These are phyloP conservation scores for Saturnispora silvae DNA, from an alignment of 805 yeast species.

Conservation along the genomic window DNA sequence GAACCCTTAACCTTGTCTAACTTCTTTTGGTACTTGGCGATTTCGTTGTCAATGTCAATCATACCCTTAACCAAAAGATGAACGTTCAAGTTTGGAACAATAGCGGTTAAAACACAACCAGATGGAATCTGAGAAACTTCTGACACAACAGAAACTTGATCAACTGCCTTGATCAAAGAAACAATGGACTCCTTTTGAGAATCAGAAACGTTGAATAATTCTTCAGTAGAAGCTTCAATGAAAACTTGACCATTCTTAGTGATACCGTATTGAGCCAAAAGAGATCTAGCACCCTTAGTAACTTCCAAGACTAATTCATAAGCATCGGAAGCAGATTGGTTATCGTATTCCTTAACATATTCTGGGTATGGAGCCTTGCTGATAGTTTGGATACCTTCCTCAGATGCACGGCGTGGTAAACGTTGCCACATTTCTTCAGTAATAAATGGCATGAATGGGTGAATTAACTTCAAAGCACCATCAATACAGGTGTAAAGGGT, in stretches of 20 bases:
- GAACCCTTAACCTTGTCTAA: slow-evolving; percentile 53
- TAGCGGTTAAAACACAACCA: slow-evolving; percentile 83
- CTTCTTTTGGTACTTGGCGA: slow-evolving; percentile 71
- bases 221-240: slow-evolving; percentile 54
- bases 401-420: slow-evolving; percentile 76
- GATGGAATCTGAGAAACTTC: slow-evolving; percentile 53
- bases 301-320: slow-evolving; percentile 79
- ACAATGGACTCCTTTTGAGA: slow-evolving; percentile 80
- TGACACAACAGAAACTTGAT: slow-evolving; percentile 55
- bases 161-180: slow-evolving; percentile 85
- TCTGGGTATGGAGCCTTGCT: slow-evolving; percentile 73
- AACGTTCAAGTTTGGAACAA: slow-evolving; percentile 71
- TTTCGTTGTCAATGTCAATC: slow-evolving; percentile 86
- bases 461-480: slow-evolving; percentile 82
- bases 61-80: slow-evolving; percentile 91
- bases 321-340: slow-evolving; percentile 55
- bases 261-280: slow-evolving; percentile 82
- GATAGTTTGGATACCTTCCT: slow-evolving; percentile 51
- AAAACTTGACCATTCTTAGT: slow-evolving; percentile 79
- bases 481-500: slow-evolving; percentile 90
- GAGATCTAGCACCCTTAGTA: slow-evolving; percentile 85
- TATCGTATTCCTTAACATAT: slow-evolving; percentile 47
- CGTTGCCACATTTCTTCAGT: slow-evolving; percentile 99
- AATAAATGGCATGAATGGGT: slow-evolving; percentile 96
- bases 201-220: slow-evolving; percentile 40